Evolutionary conservation across 352 stramenopile genomes (phyloP), one percentile per base, ranked within the genome.

Genomic region (Phytophthora boehmeriae): DNA sequence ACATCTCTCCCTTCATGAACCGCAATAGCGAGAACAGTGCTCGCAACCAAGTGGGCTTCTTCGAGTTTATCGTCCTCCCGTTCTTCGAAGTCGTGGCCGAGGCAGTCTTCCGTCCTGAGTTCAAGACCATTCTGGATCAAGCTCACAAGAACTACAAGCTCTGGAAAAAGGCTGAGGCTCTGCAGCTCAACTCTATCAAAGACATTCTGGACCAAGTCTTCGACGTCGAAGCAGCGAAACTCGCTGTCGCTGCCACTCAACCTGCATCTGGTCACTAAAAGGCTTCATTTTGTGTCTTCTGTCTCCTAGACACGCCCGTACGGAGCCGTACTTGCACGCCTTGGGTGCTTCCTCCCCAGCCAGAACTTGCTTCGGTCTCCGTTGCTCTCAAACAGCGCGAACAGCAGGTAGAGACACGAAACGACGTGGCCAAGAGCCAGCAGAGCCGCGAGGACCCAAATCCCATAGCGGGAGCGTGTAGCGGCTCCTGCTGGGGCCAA

Each of bases 1-100:
- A 96, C 35, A 84, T 97, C 30, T 97, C 80, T 44, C 93, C 93
- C 4, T 96, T 98, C 55, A 97, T 96, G 87, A 95, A 98, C 75
- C 83, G 91, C 54, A 84, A 95, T 23, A 83, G 76, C 36, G 84
- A 95, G 59, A 96, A 96, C 66, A 92, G 79, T 35, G 83, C 83
- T 10, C 89, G 89, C 61, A 91, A 93, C 64, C 83, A 93, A 67
- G 79, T 93, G 19, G 84, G 84, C 0, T 93, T 93, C 64, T 93
- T 93, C 50, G 84, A 93, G 65, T 93, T 93, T 63, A 93, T 93
- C 67, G 79, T 93, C 25, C 54, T 93, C 39, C 84, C 85, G 13
- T 92, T 90, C 65, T 92, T 90, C 34, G 83, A 94, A 48, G 79
- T 89, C 45, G 79, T 93, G 6, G 83, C 80, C 8, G 83, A 92